Percentiles rank a stretch among this genome's conserved stretches.
phyloP scores from a whole-genome alignment of 1,284 basidiomycete genomes.

The Fistulinella cinereoalba region DNA sequence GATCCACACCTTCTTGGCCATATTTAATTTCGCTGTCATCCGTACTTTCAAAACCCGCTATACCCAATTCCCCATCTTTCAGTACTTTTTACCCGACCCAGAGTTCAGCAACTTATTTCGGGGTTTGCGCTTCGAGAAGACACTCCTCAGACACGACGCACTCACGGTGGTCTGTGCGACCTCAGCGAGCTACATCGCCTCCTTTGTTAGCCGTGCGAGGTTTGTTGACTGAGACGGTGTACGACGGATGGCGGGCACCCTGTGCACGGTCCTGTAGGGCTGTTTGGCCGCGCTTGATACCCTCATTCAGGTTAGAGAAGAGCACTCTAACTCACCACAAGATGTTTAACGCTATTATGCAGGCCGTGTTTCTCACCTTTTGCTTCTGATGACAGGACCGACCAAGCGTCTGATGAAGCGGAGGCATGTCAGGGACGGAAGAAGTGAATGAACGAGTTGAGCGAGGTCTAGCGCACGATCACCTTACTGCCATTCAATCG shows the following conservation, averaged over 20 bases:
- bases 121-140: constrained; percentile 86
- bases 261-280: constrained; percentile 81
- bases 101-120: constrained; percentile 93
- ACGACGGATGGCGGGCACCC: constrained; percentile 73
- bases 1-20: constrained; percentile 87
- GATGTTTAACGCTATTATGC: constrained; percentile 91
- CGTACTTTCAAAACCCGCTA: constrained; percentile 96
- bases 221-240: constrained; percentile 81
- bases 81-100: constrained; percentile 87
- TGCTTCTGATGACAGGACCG: constrained; percentile 94
- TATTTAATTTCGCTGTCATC: constrained; percentile 92
- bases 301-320: constrained; percentile 40
- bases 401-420: constrained; percentile 56
- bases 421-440: constrained; percentile 44
- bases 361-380: constrained; percentile 95
- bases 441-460: constrained; percentile 86
- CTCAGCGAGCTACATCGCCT: constrained; percentile 89
- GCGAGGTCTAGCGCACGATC: constrained; percentile 79
- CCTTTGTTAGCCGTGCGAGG: constrained; percentile 87
- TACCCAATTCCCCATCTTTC: constrained; percentile 96
- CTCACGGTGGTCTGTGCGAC: constrained; percentile 82
- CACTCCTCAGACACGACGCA: constrained; percentile 58
- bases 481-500: constrained; percentile 93
- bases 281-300: constrained; percentile 73
- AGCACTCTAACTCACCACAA: constrained; percentile 52